phyloP scores from a whole-genome alignment of 192 early-diverging fungal genomes.

The Rhizoclosmatium globosum region DNA sequence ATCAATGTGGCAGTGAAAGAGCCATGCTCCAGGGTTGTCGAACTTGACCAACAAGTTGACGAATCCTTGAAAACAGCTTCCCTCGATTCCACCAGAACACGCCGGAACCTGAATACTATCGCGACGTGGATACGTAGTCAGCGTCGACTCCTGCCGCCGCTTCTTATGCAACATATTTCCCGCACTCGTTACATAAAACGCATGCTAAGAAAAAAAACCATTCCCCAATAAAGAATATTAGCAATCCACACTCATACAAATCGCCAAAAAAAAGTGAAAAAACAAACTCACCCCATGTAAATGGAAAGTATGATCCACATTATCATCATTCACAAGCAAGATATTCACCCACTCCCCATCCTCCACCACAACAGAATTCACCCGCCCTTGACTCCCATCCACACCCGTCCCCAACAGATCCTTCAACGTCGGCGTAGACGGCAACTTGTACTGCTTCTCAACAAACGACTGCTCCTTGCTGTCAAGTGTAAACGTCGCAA shows the following conservation, averaged over 20 bases:
- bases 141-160: background rate
- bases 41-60: background rate
- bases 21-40: constrained; percentile 86
- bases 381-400: background rate
- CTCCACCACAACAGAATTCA: background rate
- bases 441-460: background rate
- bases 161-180: background rate
- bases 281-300: constrained; percentile 1
- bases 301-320: constrained; percentile 8
- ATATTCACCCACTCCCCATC: background rate
- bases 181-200: background rate
- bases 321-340: background rate
- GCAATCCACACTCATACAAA: background rate
- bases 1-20: constrained; percentile 89
- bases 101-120: constrained; percentile 5
- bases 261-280: background rate
- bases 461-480: background rate
- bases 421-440: background rate
- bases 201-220: background rate
- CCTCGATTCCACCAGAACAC: background rate
- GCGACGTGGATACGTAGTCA: background rate
- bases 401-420: background rate
- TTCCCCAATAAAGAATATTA: background rate
- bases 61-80: background rate
- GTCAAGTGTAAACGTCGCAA: background rate